phyloP scores from a whole-genome alignment of 495 filamentous ascomycete species.

The Lasiosphaeria hispida region DNA sequence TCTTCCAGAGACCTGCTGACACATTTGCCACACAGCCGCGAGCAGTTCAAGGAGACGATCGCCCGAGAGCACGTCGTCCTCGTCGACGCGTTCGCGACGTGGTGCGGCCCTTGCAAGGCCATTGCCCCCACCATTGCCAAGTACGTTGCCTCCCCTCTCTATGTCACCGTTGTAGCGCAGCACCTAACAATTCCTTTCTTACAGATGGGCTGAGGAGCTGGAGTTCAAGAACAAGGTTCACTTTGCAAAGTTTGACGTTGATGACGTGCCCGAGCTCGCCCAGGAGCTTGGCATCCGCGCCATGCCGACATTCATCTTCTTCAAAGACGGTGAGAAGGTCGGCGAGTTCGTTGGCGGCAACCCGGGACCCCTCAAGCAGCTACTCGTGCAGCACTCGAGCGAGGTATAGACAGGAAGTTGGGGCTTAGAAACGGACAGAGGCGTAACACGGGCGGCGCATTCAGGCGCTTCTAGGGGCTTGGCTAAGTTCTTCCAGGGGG shows the following conservation, averaged over 20 bases:
- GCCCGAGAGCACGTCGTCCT: slow-evolving; percentile 59
- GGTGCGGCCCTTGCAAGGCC: slow-evolving; percentile 95
- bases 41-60: slow-evolving; percentile 60
- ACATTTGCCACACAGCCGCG: slow-evolving; percentile 46
- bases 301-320: slow-evolving; percentile 92
- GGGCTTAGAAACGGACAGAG: too few species aligned
- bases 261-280: slow-evolving; percentile 72
- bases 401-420: neutral
- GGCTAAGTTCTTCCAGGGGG: too few species aligned
- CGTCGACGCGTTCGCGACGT: slow-evolving; percentile 83
- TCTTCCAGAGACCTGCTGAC: slow-evolving; percentile 11
- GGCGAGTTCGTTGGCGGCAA: slow-evolving; percentile 81
- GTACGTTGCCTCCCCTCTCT: slow-evolving; percentile 20
- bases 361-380: slow-evolving; percentile 37
- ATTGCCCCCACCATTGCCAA: slow-evolving; percentile 73
- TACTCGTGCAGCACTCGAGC: slow-evolving; percentile 23
- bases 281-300: slow-evolving; percentile 81
- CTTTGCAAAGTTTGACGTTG: slow-evolving; percentile 94
- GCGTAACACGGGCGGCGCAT: too few species aligned
- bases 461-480: too few species aligned
- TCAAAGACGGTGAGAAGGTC: slow-evolving; percentile 66
- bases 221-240: slow-evolving; percentile 46
- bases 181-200: too few species aligned
- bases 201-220: slow-evolving; percentile 55
- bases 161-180: too few species aligned